Conservation (phyloP, 176 grass and related monocot genomes). For the Musa itinerans region DNA sequence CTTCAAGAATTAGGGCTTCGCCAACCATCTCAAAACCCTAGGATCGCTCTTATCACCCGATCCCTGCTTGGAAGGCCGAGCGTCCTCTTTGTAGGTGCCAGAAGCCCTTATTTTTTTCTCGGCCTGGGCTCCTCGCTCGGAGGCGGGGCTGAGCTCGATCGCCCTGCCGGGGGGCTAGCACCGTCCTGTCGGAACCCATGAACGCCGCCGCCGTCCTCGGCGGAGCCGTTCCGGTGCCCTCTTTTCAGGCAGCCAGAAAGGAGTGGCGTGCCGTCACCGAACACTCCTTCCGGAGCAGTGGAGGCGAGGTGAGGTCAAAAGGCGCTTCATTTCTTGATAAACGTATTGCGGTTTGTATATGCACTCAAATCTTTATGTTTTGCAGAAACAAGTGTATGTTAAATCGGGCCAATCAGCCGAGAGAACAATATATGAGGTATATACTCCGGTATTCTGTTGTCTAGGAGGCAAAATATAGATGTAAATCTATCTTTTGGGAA, state of each 20-base stretch:
- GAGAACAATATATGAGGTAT: slow-evolving; percentile 71
- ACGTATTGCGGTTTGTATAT: background rate
- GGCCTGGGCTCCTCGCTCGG: background rate
- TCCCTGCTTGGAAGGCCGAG: background rate
- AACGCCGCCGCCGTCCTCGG: background rate
- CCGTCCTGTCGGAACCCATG: background rate
- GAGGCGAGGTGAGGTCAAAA: slow-evolving; percentile 38
- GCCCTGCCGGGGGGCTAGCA: background rate
- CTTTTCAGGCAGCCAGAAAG: slow-evolving; percentile 31
- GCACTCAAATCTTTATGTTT: slow-evolving; percentile 1
- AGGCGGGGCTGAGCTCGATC: too few species aligned
- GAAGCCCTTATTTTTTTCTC: background rate
- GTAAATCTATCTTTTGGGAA: background rate
- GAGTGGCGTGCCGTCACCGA: slow-evolving; percentile 94
- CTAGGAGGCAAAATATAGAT: background rate
- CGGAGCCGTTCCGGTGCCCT: background rate
- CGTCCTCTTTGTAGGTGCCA: background rate
- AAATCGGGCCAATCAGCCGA: slow-evolving; percentile 62
- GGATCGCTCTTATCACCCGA: background rate
- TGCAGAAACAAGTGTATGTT: slow-evolving; percentile 35
- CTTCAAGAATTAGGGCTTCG: background rate
- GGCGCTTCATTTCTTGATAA: background rate
- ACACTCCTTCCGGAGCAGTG: slow-evolving; percentile 53
- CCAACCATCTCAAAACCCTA: background rate
- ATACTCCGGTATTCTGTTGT: background rate